Percentiles rank a stretch among this genome's conserved stretches.
These are phyloP conservation scores for Calonectria pseudoturangicola DNA, from an alignment of 2,329 filamentous ascomycete genomes.

Conservation along the genomic window DNA sequence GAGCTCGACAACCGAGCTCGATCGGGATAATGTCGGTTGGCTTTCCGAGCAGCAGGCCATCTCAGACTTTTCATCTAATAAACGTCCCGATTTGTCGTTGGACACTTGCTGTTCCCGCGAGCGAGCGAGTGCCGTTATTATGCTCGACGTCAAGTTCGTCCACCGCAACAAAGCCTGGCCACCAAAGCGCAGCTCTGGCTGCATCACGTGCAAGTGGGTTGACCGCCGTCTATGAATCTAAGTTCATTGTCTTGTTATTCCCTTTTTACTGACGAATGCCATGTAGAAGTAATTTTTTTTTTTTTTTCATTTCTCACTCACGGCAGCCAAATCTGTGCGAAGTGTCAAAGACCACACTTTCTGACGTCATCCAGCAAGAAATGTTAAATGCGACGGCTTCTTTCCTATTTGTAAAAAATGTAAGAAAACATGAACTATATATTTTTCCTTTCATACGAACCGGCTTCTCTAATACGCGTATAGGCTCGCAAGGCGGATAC, in stretches of 20 bases:
- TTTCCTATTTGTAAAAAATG: not conserved
- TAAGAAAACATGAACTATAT: not conserved
- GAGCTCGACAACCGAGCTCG: not conserved
- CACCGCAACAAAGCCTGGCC: conserved; percentile 10
- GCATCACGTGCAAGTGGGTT: conserved; percentile 20
- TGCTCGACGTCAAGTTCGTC: not conserved
- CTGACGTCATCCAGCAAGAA: conserved; percentile 22
- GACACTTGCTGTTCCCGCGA: not conserved
- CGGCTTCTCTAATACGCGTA: not conserved
- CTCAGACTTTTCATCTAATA: not conserved
- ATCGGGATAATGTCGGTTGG: conserved; percentile 5
- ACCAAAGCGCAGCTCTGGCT: not conserved
- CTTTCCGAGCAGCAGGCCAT: too few relatives aligned
- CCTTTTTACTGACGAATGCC: not conserved
- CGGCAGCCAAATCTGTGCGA: not conserved
- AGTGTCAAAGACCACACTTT: too few relatives aligned
- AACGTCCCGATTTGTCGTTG: too few relatives aligned
- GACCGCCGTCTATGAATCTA: too few relatives aligned
- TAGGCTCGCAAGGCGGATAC: not conserved
- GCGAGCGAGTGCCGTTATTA: not conserved
- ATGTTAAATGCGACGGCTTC: not conserved
- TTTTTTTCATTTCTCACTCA: too few relatives aligned
- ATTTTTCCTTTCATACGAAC: not conserved
- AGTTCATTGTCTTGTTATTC: not conserved
- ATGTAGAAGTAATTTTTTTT: not conserved